Evolutionary conservation across 2,329 filamentous ascomycete genomes (phyloP).

Genomic region (Gremmenia infestans): DNA sequence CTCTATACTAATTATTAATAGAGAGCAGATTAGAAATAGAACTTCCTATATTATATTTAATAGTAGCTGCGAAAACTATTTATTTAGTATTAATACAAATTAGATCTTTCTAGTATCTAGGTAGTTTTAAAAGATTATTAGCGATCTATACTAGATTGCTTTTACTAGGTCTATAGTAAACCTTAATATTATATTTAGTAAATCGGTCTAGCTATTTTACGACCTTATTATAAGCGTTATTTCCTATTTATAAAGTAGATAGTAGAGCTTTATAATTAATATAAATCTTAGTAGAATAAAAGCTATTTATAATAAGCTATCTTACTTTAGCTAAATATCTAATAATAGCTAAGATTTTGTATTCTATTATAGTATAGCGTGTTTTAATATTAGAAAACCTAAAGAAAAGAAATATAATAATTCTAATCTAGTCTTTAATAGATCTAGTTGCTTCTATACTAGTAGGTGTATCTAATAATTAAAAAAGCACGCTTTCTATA

Average conservation of each 20-base stretch:
- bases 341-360: neutral
- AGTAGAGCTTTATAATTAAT: neutral
- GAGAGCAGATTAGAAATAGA: neutral
- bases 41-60: neutral
- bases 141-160: neutral
- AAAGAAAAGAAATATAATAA: neutral
- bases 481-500: neutral
- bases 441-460: neutral
- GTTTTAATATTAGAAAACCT: neutral
- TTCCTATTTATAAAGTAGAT: neutral
- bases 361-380: neutral
- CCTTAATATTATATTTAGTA: neutral
- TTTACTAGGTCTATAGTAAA: neutral
- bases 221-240: neutral
- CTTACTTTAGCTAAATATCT: neutral
- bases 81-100: neutral
- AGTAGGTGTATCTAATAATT: neutral
- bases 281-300: neutral
- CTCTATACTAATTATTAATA: too few relatives aligned
- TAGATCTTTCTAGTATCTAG: neutral
- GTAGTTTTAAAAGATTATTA: neutral
- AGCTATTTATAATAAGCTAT: neutral
- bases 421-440: neutral
- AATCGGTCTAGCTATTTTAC: neutral
- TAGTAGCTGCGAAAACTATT: neutral